Evolutionary conservation across 192 early-diverging fungal genomes (phyloP).

Genomic region (Coemansia sp.): DNA sequence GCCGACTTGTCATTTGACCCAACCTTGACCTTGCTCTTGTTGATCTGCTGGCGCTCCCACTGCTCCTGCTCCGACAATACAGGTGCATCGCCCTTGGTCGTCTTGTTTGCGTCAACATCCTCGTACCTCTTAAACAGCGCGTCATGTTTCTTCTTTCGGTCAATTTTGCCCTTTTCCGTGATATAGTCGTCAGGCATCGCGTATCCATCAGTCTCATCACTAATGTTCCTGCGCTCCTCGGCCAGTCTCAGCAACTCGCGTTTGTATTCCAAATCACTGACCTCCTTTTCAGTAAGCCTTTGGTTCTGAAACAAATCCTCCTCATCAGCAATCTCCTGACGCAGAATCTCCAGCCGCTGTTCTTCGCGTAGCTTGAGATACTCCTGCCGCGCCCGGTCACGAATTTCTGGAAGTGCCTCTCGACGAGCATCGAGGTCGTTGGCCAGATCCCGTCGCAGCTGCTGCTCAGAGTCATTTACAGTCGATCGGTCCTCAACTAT

Average conservation of each 20-base stretch:
- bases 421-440: conserved; percentile 71
- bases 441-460: conserved; percentile 73
- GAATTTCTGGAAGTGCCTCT: conserved; percentile 71
- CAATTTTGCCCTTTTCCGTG: conserved; percentile 96
- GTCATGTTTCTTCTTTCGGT: conserved; percentile 88
- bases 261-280: conserved; percentile 74
- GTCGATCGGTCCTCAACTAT: conserved; percentile 37
- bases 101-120: conserved; percentile 25
- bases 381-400: conserved; percentile 83
- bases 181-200: conserved; percentile 92
- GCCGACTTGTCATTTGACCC: conserved; percentile 56
- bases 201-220: conserved; percentile 80
- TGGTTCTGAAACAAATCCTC: conserved; percentile 74
- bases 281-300: conserved; percentile 75
- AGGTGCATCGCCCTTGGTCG: conserved; percentile 49
- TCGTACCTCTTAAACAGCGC: conserved; percentile 88
- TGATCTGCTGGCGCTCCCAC: conserved; percentile 88
- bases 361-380: conserved; percentile 88
- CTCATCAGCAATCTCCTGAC: conserved; percentile 82
- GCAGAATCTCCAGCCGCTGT: conserved; percentile 70
- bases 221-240: conserved; percentile 75
- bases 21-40: conserved; percentile 56
- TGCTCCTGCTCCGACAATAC: conserved; percentile 73
- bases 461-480: conserved; percentile 58
- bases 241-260: conserved; percentile 81